Base-by-base conservation (phyloP, 179 eudicot species). In the Carnegiea gigantea region DNA sequence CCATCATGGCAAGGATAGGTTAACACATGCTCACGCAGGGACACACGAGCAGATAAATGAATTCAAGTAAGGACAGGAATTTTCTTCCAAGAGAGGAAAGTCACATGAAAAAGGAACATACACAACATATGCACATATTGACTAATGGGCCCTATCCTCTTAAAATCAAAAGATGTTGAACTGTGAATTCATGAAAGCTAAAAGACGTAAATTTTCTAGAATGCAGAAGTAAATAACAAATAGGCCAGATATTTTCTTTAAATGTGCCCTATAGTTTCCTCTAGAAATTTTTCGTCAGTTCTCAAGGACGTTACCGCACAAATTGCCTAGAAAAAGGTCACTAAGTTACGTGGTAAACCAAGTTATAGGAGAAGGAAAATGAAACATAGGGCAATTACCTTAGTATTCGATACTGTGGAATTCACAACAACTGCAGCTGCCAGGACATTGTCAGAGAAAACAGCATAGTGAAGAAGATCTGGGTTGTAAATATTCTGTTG, bases 401-500 rank as follows among this genome's bases (percentile, higher is more conserved):
- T 80, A 67, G 96, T 89, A 79, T 89, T 82, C 67, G 92, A 89
- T 78, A 92, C 84, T 53, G 98, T 96, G 75, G 99, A 94, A 88
- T 92, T 90, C 78, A 96, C 96, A 70, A 94, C 96, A 59, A 90
- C 99, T 75, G 93, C 87, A 84, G 92, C 92, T 78, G 99, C 99
- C 84, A 96, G 83, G 76, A 96, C 78, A 85, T 96, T 92, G 90
- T 96, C 99, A 65, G 98, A 92, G 87, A 96, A 96, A 78, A 95
- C 85, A 79, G 90, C 99, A 84, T 90, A 91, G 88, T 96, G 99
- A 85, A 84, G 86, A 64, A 89, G 91, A 83, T 89, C 80, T 70
- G 89, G 89, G 84, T 89, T 82, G 72, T 81, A 77, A 80, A 91
- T 77, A 71, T 88, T 90, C 78, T 89, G 89, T 79, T 91, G 90